A percentile compares a stretch with the other conserved stretches of the same genome.
phyloP scores from a whole-genome alignment of 2,329 filamentous ascomycete genomes.

The Talaromyces sp. region DNA sequence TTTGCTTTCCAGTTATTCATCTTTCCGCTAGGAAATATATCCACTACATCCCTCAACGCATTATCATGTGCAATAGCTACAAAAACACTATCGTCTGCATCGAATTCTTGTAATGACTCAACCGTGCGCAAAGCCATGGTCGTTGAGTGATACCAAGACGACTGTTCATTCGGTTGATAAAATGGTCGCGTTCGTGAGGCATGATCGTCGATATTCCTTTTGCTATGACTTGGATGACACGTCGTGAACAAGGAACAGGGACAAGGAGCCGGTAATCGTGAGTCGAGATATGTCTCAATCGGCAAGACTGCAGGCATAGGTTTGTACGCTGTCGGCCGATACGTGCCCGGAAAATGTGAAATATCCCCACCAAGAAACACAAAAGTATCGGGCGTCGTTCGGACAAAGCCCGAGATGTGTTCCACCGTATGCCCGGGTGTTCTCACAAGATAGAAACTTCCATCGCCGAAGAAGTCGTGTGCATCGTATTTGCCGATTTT shows the following conservation, averaged over 20 bases:
- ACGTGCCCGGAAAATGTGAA: conserved; percentile 39
- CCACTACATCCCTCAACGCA: conserved; percentile 23
- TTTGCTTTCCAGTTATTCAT: conserved; percentile 31
- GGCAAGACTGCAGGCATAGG: conserved; percentile 29
- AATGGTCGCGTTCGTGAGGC: conserved; percentile 22
- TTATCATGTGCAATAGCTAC: conserved; percentile 32
- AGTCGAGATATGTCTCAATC: conserved; percentile 21
- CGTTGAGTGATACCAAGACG: conserved; percentile 25
- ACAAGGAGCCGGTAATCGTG: conserved; percentile 21
- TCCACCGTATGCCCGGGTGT: conserved; percentile 26
- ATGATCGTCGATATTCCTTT: conserved; percentile 11
- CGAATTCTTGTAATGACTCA: conserved; percentile 29
- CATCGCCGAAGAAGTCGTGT: neutral
- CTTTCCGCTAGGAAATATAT: conserved; percentile 27
- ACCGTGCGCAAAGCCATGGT: conserved; percentile 22
- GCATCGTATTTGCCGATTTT: neutral
- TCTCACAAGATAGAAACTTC: neutral
- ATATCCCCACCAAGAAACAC: conserved; percentile 45
- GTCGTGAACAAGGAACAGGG: conserved; percentile 26
- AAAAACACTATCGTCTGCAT: conserved; percentile 28
- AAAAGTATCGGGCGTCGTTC: conserved; percentile 36
- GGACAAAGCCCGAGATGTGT: conserved; percentile 29
- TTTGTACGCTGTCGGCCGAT: conserved; percentile 29
- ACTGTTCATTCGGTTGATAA: conserved; percentile 20
- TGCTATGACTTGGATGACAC: conserved; percentile 21